Conservation (phyloP, 306 rosid genomes). For the Glycine latifolia region DNA sequence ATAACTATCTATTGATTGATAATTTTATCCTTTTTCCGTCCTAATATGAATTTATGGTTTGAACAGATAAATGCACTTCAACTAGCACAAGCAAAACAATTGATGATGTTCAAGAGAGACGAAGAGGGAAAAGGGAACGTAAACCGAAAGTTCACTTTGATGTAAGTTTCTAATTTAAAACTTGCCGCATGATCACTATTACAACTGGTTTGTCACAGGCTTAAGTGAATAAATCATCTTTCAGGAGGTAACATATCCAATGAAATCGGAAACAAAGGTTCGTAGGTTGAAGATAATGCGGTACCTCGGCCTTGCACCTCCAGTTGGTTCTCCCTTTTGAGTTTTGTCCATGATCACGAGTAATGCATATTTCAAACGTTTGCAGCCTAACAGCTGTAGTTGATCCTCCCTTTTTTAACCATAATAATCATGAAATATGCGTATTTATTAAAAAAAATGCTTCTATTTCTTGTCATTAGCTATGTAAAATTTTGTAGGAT, state of each 20-base stretch:
- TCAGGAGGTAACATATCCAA: slow-evolving; percentile 62
- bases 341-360: slow-evolving; percentile 12
- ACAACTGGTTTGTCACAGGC: slow-evolving; percentile 33
- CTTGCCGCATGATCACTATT: slow-evolving; percentile 24
- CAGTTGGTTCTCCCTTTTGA: slow-evolving; percentile 75
- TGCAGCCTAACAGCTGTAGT: slow-evolving; percentile 6
- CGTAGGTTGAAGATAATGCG: slow-evolving; percentile 83
- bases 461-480: slow-evolving; percentile 13
- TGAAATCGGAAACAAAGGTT: slow-evolving; percentile 55
- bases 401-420: slow-evolving; percentile 3
- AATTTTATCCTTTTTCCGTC: slow-evolving; percentile 16
- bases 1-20: background rate
- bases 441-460: background rate
- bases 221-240: slow-evolving; percentile 40
- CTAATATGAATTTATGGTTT: slow-evolving; percentile 32
- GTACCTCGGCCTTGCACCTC: slow-evolving; percentile 74
- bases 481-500: background rate
- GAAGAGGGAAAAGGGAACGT: slow-evolving; percentile 76
- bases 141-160: slow-evolving; percentile 75
- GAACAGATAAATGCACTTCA: slow-evolving; percentile 66
- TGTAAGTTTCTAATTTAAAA: slow-evolving; percentile 55
- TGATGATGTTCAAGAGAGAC: slow-evolving; percentile 55
- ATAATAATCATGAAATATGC: slow-evolving; percentile 8
- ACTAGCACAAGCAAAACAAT: slow-evolving; percentile 62
- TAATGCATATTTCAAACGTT: slow-evolving; percentile 33